Evolutionary conservation across 257 asterid genomes (phyloP).

Genomic region (Paraleonurus japonicus): DNA sequence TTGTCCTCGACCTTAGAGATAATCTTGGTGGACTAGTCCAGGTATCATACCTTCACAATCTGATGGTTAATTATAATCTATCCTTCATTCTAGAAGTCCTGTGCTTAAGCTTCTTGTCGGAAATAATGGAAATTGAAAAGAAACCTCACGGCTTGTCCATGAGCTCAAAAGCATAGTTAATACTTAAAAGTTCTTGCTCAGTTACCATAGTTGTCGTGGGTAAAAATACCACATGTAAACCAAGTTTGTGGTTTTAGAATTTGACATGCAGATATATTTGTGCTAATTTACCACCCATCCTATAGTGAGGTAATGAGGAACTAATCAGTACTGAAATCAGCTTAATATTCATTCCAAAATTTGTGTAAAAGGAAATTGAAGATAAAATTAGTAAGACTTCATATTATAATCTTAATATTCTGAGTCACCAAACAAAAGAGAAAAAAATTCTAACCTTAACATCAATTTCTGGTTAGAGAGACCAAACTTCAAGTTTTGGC

Average conservation of each 20-base stretch:
- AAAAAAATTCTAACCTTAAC: neutral
- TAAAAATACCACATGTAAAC: neutral
- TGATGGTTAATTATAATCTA: conserved; percentile 16
- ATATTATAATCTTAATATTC: neutral
- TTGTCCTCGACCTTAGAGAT: conserved; percentile 97
- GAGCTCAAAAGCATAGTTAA: conserved; percentile 5
- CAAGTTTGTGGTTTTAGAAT: neutral
- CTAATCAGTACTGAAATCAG: neutral
- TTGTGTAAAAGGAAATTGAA: neutral
- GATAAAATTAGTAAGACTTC: neutral
- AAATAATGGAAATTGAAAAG: neutral
- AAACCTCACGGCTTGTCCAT: neutral
- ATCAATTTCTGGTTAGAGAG: neutral
- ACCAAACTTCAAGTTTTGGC: neutral
- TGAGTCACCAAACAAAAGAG: neutral
- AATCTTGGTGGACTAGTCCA: conserved; percentile 98
- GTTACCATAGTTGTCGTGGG: neutral
- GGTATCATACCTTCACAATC: conserved; percentile 38
- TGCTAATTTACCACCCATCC: neutral
- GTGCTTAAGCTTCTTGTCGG: neutral
- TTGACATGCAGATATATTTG: neutral
- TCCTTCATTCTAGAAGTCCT: conserved; percentile 5
- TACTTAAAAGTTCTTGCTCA: neutral
- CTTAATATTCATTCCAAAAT: neutral
- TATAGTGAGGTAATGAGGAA: neutral